Evolutionary conservation across 805 yeast species (phyloP), one percentile per base, ranked within the genome.

Genomic region (Kuraishia cidri): DNA sequence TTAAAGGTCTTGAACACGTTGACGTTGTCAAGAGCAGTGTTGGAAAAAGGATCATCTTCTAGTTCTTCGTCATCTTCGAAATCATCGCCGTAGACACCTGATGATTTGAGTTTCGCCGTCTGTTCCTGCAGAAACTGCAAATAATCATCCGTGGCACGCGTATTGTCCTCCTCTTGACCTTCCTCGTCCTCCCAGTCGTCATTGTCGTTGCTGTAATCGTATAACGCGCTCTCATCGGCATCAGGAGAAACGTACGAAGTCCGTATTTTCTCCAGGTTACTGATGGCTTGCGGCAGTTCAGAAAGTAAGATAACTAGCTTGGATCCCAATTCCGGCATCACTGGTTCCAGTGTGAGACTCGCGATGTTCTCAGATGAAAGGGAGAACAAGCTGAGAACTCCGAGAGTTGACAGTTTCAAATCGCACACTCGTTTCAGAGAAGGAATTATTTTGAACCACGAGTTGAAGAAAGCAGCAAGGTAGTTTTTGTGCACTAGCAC

Each of bases 21-120:
- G 31, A 87, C 58, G 26, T 65, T 61, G 48, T 90, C 97, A 30
- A 92, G 66, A 3, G 94, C 79, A 1, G 90, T 80, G 42, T 78
- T 80, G 17, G 82, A 72, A 49, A 82, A 63, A 7, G 95, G 76
- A 48, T 82, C 95, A 48, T 88, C 97, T 29, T 78, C 76, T 29
- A 83, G 66, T 32, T 75, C 77, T 7, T 74, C 75, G 42, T 73
- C 80, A 22, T 54, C 61, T 13, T 53, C 58, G 29, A 43, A 47
- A 32, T 48, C 53, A 29, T 51, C 44, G 37, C 42, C 47, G 32
- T 50, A 51, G 17, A 48, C 54, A 1, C 62, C 64, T 4, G 56
- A 45, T 13, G 54, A 47, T 27, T 55, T 52, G 32, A 63, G 41
- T 32, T 58, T 59, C 17, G 50, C 60, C 7, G 67, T 56, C 38